Conservation (phyloP, 164 flowering plant species). For the Berberis thunbergii region DNA sequence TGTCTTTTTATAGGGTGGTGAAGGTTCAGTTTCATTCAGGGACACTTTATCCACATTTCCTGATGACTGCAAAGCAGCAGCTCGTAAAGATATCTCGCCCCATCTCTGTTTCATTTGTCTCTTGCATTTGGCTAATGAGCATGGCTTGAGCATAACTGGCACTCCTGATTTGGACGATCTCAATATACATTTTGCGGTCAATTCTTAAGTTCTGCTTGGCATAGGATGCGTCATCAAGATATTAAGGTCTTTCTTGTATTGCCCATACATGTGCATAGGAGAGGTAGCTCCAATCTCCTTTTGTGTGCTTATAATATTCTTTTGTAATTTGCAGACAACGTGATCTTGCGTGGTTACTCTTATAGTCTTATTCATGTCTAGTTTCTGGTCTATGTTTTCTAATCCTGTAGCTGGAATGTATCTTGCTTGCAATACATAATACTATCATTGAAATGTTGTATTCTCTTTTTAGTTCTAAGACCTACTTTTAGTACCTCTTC, state of each 20-base stretch:
- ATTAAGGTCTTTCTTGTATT: neutral
- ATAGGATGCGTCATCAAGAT: too few species aligned
- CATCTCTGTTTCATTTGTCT: constrained; percentile 80
- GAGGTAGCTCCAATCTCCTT: too few species aligned
- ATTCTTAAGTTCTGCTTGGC: neutral
- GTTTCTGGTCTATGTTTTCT: too few species aligned
- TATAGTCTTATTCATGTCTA: too few species aligned
- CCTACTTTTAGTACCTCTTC: too few species aligned
- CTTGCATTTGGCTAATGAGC: constrained; percentile 81
- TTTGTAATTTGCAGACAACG: too few species aligned
- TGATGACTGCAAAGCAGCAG: constrained; percentile 34
- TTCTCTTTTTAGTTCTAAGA: too few species aligned
- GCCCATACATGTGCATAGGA: neutral
- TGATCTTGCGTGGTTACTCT: too few species aligned
- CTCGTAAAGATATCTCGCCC: constrained; percentile 48
- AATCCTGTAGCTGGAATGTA: too few species aligned
- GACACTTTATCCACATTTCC: constrained; percentile 35
- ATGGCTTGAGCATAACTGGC: constrained; percentile 42
- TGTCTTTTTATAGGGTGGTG: constrained; percentile 11
- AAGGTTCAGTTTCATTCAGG: constrained; percentile 32
- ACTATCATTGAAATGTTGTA: too few species aligned
- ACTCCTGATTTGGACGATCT: constrained; percentile 54
- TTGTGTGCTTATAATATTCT: too few species aligned
- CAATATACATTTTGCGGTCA: constrained; percentile 27
- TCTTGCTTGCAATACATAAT: too few species aligned